Percentiles rank a stretch among this genome's conserved stretches.
Evolutionary conservation across 495 filamentous ascomycete species (phyloP).

Genomic region (Aspergillus ostianus): DNA sequence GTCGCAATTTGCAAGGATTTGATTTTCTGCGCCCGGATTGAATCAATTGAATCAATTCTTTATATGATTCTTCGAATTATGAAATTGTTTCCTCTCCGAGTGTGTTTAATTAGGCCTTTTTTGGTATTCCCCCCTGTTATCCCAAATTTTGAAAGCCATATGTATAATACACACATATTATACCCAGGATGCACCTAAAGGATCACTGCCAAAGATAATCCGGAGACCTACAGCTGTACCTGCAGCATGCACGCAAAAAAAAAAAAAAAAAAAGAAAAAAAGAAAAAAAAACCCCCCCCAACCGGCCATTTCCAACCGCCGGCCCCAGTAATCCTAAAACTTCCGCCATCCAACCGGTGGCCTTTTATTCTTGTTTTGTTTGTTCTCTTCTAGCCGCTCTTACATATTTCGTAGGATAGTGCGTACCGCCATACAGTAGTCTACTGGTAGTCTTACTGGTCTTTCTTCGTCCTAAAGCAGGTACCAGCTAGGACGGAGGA

Average conservation of each 20-base stretch:
- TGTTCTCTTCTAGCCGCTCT: not conserved
- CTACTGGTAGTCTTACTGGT: no score
- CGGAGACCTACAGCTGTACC: conserved; percentile 13
- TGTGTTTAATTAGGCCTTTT: not conserved
- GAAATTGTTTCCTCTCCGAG: not conserved
- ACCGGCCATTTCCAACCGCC: not conserved
- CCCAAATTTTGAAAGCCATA: not conserved
- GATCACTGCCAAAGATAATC: not conserved
- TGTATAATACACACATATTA: not conserved
- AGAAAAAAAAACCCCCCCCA: not conserved
- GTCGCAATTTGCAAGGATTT: not conserved
- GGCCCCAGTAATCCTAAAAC: not conserved
- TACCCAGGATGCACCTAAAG: not conserved
- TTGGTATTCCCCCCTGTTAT: not conserved
- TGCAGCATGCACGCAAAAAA: conserved; percentile 22
- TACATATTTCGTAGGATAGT: not conserved
- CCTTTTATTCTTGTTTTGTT: not conserved
- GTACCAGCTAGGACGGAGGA: not conserved
- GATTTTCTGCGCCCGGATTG: not conserved
- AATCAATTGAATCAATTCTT: not conserved
- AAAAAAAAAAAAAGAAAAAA: no score
- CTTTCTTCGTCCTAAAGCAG: not conserved
- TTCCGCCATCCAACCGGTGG: not conserved
- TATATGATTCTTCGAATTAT: not conserved
- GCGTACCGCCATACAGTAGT: no score